phyloP scores from a whole-genome alignment of 345 rosid genomes.

The Excoecaria cochinchinensis region DNA sequence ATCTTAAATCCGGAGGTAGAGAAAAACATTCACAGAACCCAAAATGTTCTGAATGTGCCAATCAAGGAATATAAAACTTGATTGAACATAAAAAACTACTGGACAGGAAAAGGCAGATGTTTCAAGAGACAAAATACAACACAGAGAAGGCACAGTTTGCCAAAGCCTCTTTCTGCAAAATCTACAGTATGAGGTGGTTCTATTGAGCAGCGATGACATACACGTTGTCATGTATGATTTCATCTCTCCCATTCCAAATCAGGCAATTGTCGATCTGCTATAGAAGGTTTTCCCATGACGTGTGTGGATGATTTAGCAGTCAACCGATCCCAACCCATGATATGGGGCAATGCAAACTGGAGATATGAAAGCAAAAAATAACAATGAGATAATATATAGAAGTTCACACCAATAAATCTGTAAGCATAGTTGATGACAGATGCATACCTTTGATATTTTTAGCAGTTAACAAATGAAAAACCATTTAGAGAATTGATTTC shows the following conservation, averaged over 20 bases:
- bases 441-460: not conserved
- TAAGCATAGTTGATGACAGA: not conserved
- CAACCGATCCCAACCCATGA: conserved; percentile 83
- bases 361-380: conserved; percentile 8
- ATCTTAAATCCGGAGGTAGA: too few species aligned
- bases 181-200: not conserved
- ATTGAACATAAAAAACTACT: not conserved
- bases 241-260: conserved; percentile 76
- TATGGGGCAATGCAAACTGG: conserved; percentile 91
- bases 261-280: conserved; percentile 36
- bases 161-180: not conserved
- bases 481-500: not conserved
- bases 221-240: not conserved
- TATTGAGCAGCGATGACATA: not conserved
- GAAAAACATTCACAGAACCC: too few species aligned
- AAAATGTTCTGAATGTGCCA: not conserved
- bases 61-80: not conserved
- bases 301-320: conserved; percentile 27
- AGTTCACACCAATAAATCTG: not conserved
- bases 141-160: not conserved
- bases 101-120: not conserved
- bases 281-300: conserved; percentile 30
- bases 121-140: not conserved
- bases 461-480: not conserved
- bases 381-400: not conserved